Evolutionary conservation across 1,139 yeast genomes (phyloP), one percentile per base, ranked within the genome.

Genomic region (Hyphopichia burtonii): DNA sequence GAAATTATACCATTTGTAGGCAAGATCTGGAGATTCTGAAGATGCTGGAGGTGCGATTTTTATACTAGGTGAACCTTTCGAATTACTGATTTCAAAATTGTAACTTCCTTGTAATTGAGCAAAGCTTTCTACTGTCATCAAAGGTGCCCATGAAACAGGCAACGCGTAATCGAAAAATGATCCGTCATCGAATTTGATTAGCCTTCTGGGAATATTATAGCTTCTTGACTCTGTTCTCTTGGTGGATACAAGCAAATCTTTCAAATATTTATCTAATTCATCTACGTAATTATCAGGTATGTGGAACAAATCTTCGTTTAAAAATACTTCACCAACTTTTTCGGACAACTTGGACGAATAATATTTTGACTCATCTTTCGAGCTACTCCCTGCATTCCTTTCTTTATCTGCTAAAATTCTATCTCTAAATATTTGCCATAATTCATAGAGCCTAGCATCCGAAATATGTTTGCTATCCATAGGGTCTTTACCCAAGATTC

Each of bases 111-210:
- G 56, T 37, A 67, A 51, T 30, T 52, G 52, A 17, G 48, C 48
- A 33, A 63, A 51, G 42, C 59, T 52, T 19, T 54, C 51, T 19
- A 50, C 55, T 2, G 66, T 59, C 7, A 66, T 56, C 16, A 73
- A 50, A 1, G 76, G 74, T 1, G 62, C 52, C 78, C 78, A 73
- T 7, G 68, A 58, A 35, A 66, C 52, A 0, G 78, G 78, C 18
- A 73, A 57, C 0, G 66, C 59, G 42, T 68, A 66, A 17, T 61
- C 54, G 37, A 67, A 68, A 34, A 49, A 50, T 3, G 49, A 44
- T 7, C 52, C 56, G 20, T 55, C 57, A 15, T 59, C 63, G 17
- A 63, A 51, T 37, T 53, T 52, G 15, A 66, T 42, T 42, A 61
- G 62, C 37, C 71, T 62, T 3, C 66, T 58, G 1, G 63, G 58